Percentiles rank a stretch among this genome's conserved stretches.
Conservation (phyloP, 2,329 filamentous ascomycete species). For the Aspergillus spinulosporus region DNA sequence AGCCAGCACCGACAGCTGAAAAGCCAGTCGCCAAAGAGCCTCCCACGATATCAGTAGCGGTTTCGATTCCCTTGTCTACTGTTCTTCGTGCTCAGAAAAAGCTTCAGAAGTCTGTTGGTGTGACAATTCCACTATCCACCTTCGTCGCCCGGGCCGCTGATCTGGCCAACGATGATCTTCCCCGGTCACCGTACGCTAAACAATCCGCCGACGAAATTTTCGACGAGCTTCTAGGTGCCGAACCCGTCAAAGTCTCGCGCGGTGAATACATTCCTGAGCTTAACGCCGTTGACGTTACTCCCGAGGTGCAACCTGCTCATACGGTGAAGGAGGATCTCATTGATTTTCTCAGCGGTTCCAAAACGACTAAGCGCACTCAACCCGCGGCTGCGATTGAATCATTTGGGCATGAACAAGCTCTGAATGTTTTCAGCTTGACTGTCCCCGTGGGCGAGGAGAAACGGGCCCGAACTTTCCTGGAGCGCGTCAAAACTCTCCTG, state of each 20-base stretch:
- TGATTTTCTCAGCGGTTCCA: conserved; percentile 66
- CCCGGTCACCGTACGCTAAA: conserved; percentile 62
- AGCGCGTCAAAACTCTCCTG: conserved; percentile 79
- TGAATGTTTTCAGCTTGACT: conserved; percentile 78
- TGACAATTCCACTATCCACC: conserved; percentile 78
- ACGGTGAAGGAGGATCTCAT: conserved; percentile 71
- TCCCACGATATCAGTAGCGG: conserved; percentile 53
- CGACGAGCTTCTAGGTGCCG: conserved; percentile 74
- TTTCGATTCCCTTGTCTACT: conserved; percentile 75
- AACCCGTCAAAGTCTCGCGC: conserved; percentile 47
- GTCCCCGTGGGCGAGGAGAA: conserved; percentile 79
- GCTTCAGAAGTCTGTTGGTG: conserved; percentile 73
- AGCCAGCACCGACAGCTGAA: conserved; percentile 43
- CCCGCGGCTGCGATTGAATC: conserved; percentile 21
- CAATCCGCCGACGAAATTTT: conserved; percentile 82
- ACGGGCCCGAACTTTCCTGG: conserved; percentile 77
- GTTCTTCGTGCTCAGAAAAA: conserved; percentile 79
- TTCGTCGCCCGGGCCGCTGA: conserved; percentile 84
- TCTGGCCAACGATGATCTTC: conserved; percentile 83
- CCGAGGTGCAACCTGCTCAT: conserved; percentile 36
- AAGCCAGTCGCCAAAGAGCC: conserved; percentile 30
- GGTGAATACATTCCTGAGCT: conserved; percentile 74
- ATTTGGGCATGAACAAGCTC: conserved; percentile 42
- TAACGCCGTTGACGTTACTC: conserved; percentile 47
- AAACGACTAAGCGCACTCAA: conserved; percentile 30